These are phyloP conservation scores for Vigna radiata DNA, from an alignment of 306 rosid genomes.

Conservation along the genomic window DNA sequence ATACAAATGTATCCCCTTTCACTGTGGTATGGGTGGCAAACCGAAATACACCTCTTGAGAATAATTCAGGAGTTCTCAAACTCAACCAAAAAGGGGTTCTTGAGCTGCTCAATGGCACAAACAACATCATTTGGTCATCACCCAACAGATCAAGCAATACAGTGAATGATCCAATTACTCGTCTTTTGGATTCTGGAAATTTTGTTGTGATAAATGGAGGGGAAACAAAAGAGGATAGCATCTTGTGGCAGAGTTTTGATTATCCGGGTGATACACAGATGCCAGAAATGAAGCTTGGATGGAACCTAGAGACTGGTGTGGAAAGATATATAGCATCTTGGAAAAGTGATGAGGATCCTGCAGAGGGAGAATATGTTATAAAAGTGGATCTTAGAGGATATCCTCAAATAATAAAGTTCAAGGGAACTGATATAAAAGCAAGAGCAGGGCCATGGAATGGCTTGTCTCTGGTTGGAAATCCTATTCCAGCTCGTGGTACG, in stretches of 20 bases:
- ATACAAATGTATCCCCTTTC: slow-evolving; percentile 10
- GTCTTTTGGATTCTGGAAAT: slow-evolving; percentile 34
- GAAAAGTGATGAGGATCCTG: slow-evolving; percentile 43
- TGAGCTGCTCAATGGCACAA: slow-evolving; percentile 21
- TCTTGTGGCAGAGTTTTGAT: slow-evolving; percentile 31
- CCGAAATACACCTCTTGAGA: slow-evolving; percentile 10
- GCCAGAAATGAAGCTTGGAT: slow-evolving; percentile 42
- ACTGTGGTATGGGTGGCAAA: slow-evolving; percentile 45
- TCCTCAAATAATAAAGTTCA: background rate
- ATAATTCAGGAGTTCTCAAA: background rate
- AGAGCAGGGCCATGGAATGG: slow-evolving; percentile 38
- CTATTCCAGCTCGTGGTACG: background rate
- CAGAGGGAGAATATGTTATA: background rate
- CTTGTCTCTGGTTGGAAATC: slow-evolving; percentile 16
- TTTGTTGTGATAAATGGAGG: slow-evolving; percentile 13
- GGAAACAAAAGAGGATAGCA: background rate
- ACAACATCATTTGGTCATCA: slow-evolving; percentile 32
- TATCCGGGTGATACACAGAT: slow-evolving; percentile 20
- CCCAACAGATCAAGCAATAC: background rate
- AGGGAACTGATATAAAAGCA: background rate
- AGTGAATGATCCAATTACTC: slow-evolving; percentile 12
- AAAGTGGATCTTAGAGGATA: background rate
- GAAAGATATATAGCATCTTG: slow-evolving; percentile 34
- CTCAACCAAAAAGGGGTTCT: slow-evolving; percentile 20
- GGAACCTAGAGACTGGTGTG: slow-evolving; percentile 8